Evolutionary conservation across 2,329 filamentous ascomycete genomes (phyloP), one percentile per base, ranked within the genome.

Genomic region (Zelopaecilomyces penicillatus): DNA sequence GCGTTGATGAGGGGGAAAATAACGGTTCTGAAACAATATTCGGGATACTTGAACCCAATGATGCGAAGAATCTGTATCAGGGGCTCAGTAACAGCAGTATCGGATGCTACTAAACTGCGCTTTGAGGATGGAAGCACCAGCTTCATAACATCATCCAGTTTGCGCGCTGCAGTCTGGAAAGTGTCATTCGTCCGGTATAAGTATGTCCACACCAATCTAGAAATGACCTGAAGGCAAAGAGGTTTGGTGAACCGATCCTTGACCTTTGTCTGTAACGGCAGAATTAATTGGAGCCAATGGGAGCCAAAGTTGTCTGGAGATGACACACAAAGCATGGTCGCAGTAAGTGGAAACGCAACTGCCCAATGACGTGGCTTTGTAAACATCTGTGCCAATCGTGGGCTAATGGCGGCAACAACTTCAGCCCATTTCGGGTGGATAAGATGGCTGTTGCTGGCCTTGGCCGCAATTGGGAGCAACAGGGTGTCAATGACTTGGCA

Each of bases 1-100:
- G 89, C 88, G 59, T 95, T 95, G 59, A 98, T 85, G 33, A 98
- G 69, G 3, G 91, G 93, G 55, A 96, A 97, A n/a, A 98, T 87
- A 52, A 97, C 85, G 39, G 75, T 87, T 53, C 83, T 80, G 65
- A 97, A 95, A 65, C 91, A 97, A 52, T 95, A 84, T 56, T 98
- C 93, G 43, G 91, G 90, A 54, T 94, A 81, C 59, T 87, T 94
- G 68, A 85, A 96, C 3, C 91, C 94, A 57, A 98, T 89, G 57
- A 96, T 89, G 31, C 94, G 81, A 50, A 97, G 90, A 30, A 97
- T 81, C 57, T 97, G 90, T 45, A 97, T 91, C 52, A 97, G 69
- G 2, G 93, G 91, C 39, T 96, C 90, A 2, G 86, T 83, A 48
- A 94, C 83, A n/a, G 82, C 75, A 0, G 82, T 76, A 50, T 98